Evolutionary conservation across 495 filamentous ascomycete genomes (phyloP), one percentile per base, ranked within the genome.

Genomic region (Apiosordaria backusii): DNA sequence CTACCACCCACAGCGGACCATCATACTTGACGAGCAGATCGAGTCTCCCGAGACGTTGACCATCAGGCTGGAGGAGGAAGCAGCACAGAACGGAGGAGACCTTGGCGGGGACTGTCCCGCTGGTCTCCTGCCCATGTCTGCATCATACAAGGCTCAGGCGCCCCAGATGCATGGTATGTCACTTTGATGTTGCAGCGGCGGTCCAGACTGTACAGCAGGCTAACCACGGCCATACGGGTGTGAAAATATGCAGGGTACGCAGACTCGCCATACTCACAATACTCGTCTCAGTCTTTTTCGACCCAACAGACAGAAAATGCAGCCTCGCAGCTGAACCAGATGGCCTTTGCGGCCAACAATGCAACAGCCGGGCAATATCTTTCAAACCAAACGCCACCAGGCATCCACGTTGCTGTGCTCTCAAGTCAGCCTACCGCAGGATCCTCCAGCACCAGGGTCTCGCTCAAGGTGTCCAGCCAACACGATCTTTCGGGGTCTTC

Each of bases 361-460:
- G 78, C 75, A 57, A 81, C 80, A 67, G 78, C 70, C n/a, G 70
- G 80, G 65, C 86, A 79, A 76, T 86, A 81, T 68, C 82, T 80
- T 71, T 71, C 74, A 69, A 76, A 77, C 70, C 83, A 74, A 74
- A 77, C 74, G 7, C 16, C 66, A 6, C 59, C 71, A 4, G 64
- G 62, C 9, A 24, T 64, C 23, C 65, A 29, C 68, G 86, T 89
- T 27, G 83, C 87, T 69, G 80, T 97, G 61, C 80, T 85, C 29
- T 88, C 86, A 54, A 92, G 86, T 74, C 78, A 83, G 40, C 94
- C 95, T 18, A 79, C 80, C 45, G 76, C 82, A 69, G 95, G 94
- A 24, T 72, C 80, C 3, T 82, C 84, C 72, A 91, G 90, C 60
- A 89, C 88, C 16, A 84, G 85, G 67, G 79, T 97, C 7, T 79